Evolutionary conservation across 2,329 filamentous ascomycete genomes (phyloP), one percentile per base, ranked within the genome.

Genomic region (Penicillium janthinellum): DNA sequence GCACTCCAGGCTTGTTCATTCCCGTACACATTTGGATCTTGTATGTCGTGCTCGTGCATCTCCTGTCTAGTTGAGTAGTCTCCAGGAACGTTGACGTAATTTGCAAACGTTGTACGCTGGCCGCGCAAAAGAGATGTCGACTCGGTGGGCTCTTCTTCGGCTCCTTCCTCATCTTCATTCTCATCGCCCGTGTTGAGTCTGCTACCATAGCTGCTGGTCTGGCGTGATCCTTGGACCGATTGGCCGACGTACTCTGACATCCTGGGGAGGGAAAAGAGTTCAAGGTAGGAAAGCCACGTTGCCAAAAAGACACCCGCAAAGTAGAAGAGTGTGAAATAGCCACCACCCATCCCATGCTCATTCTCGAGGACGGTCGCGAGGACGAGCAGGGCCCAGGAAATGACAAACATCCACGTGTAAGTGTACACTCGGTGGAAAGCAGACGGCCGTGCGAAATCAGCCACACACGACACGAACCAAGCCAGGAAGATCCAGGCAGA

Each of bases 1-100:
- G 84, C 84, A 54, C 92, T 96, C 95, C 95, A 99, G 14, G 84
- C 79, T 75, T 98, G 95, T 72, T 98, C 95, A 55, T 86, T 79
- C 12, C 85, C 84, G 70, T 88, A 92, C 6, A 82, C 77, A 58
- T 76, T 68, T 71, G 69, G 63, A 54, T 74, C 69, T 39, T 67
- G 60, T 56, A 66, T 60, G 55, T 71, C 63, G 62, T 71, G 59
- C 62, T 71, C 57, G 49, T 74, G 64, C 35, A 70, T 53, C 48
- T 70, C 69, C 22, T 17, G 25, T 1, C 65, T 60, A 20, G 67
- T 59, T 49, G 65, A 60, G 51, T 73, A 59, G 44, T 75, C 68
- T 20, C 70, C 72, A 45, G 65, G 67, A 54, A 70, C 74, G 50
- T 75, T 76, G 50, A 81, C 79, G 60, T 85, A 83, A 63, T 84